Evolutionary conservation across 1,284 basidiomycete species (phyloP).

Genomic region (Fistulina hepatica): DNA sequence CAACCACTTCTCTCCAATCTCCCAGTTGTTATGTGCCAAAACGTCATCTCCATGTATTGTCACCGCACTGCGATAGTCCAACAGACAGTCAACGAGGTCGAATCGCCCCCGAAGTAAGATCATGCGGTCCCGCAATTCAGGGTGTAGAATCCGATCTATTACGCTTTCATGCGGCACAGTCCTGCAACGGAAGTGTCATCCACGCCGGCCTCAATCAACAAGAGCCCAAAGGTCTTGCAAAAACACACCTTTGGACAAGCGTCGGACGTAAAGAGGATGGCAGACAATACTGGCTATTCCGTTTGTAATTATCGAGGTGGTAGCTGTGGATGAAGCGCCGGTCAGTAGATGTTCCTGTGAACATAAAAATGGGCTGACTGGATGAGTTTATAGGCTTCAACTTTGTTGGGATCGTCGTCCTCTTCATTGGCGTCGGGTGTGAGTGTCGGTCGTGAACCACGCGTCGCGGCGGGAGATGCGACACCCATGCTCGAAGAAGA

Average conservation of each 20-base stretch:
- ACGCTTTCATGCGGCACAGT: constrained; percentile 73
- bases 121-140: constrained; percentile 80
- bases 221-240: not conserved
- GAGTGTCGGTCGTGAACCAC: constrained; percentile 16
- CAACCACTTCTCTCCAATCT: constrained; percentile 75
- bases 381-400: constrained; percentile 75
- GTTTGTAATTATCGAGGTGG: constrained; percentile 78
- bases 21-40: constrained; percentile 80
- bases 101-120: constrained; percentile 77
- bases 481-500: not conserved
- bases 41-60: constrained; percentile 84
- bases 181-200: constrained; percentile 27
- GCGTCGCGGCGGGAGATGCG: not conserved
- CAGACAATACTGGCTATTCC: constrained; percentile 75
- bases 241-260: constrained; percentile 67
- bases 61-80: constrained; percentile 55
- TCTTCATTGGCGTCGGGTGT: constrained; percentile 37
- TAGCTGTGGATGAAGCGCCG: constrained; percentile 37
- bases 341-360: not conserved
- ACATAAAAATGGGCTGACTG: constrained; percentile 33
- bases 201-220: constrained; percentile 8
- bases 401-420: constrained; percentile 55
- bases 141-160: constrained; percentile 82
- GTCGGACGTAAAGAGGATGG: constrained; percentile 81
- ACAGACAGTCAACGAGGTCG: constrained; percentile 64